Percentiles rank a stretch among this genome's conserved stretches.
Conservation (phyloP, 208 protist genomes). For the Crithidia sp. region DNA sequence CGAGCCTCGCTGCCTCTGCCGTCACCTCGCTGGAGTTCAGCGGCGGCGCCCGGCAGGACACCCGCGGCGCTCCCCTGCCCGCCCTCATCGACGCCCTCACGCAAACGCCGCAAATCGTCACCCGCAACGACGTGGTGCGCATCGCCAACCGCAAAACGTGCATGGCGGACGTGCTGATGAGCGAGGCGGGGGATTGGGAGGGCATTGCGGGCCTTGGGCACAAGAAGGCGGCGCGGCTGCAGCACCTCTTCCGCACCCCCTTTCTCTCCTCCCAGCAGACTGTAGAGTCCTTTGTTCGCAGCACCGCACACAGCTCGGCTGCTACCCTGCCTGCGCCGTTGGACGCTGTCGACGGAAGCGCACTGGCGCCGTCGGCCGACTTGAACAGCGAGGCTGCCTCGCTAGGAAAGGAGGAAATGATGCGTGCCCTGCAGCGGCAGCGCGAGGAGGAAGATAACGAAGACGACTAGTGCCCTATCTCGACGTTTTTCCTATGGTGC, state of each 20-base stretch:
- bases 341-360: not conserved
- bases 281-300: slow-evolving; percentile 41
- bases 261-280: slow-evolving; percentile 54
- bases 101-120: slow-evolving; percentile 75
- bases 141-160: slow-evolving; percentile 56
- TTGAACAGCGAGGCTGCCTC: not conserved
- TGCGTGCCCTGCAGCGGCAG: slow-evolving; percentile 30
- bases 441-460: slow-evolving; percentile 43
- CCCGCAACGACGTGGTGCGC: slow-evolving; percentile 63
- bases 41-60: not conserved
- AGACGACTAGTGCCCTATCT: not conserved
- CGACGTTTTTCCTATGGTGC: no score
- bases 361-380: not conserved
- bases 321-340: no score
- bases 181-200: slow-evolving; percentile 37
- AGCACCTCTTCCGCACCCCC: slow-evolving; percentile 55
- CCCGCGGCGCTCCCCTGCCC: slow-evolving; percentile 45
- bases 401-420: slow-evolving; percentile 34
- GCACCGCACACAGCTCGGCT: not conserved
- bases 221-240: slow-evolving; percentile 58
- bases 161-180: slow-evolving; percentile 61
- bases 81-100: slow-evolving; percentile 72
- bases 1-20: slow-evolving; percentile 39
- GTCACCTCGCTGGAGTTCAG: slow-evolving; percentile 53
- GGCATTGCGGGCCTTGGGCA: slow-evolving; percentile 60